Conservation (phyloP, 2,329 filamentous ascomycete species). For the Westerdykella sp. region DNA sequence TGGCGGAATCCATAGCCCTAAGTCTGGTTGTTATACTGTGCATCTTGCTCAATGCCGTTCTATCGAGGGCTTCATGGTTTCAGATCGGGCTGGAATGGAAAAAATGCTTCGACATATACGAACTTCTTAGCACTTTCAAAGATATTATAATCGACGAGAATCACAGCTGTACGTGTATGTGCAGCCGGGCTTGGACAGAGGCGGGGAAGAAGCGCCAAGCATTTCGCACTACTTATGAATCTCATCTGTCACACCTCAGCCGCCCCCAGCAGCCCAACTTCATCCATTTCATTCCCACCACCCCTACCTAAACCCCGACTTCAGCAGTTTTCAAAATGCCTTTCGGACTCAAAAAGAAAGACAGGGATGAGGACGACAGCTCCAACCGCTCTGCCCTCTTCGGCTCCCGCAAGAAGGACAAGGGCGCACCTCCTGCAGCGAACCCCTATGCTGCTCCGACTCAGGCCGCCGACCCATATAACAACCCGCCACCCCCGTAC, state of each 20-base stretch:
- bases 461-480: constrained; percentile 49
- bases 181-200: too few relatives aligned
- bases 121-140: too few relatives aligned
- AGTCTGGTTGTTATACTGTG: too few relatives aligned
- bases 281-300: background rate
- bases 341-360: constrained; percentile 40
- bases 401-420: constrained; percentile 49
- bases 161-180: too few relatives aligned
- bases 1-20: too few relatives aligned
- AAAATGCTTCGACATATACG: too few relatives aligned
- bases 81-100: too few relatives aligned
- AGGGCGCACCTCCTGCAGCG: constrained; percentile 44
- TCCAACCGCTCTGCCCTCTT: constrained; percentile 55
- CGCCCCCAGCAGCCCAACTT: background rate
- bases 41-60: too few relatives aligned
- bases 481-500: constrained; percentile 38
- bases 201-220: too few relatives aligned
- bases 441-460: constrained; percentile 52
- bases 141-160: too few relatives aligned
- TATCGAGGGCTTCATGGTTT: too few relatives aligned
- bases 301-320: background rate
- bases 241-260: background rate
- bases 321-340: constrained; percentile 1
- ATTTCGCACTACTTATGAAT: too few relatives aligned
- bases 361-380: constrained; percentile 47